Percentiles rank a stretch among this genome's conserved stretches.
phyloP scores from a whole-genome alignment of 805 yeast genomes.

The Sugiyamaella floridensis region DNA sequence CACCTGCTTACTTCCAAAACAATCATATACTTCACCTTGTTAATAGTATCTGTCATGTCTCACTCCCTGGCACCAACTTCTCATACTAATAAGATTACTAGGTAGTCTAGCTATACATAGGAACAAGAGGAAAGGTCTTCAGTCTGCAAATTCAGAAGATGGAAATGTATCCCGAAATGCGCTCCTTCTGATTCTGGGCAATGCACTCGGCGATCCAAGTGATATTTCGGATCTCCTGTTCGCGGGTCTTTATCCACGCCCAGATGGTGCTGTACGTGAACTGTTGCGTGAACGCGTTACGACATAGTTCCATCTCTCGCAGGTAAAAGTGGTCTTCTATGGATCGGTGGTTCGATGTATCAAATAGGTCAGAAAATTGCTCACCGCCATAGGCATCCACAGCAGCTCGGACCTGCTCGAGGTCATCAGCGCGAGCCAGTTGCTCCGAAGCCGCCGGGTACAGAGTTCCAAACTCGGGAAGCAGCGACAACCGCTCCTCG shows the following conservation, averaged over 20 bases:
- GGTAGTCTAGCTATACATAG: background rate
- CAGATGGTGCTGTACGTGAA: conserved; percentile 84
- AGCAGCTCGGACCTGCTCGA: conserved; percentile 62
- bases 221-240: conserved; percentile 93
- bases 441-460: conserved; percentile 70
- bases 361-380: conserved; percentile 37
- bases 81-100: background rate
- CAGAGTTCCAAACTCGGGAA: conserved; percentile 79
- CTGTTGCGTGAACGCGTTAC: conserved; percentile 92
- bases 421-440: conserved; percentile 72
- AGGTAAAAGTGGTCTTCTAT: conserved; percentile 93
- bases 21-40: background rate
- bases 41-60: background rate
- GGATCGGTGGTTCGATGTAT: conserved; percentile 43
- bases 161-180: conserved; percentile 83
- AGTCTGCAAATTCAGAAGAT: conserved; percentile 48
- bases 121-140: background rate
- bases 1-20: background rate
- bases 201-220: conserved; percentile 99
- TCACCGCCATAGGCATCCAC: conserved; percentile 25
- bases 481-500: conserved; percentile 60
- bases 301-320: conserved; percentile 86
- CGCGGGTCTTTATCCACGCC: conserved; percentile 95
- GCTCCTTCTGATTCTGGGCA: conserved; percentile 94
- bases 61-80: too few relatives aligned